Base-by-base conservation (phyloP, 2,329 filamentous ascomycete species). In the Aspergillus sp. region DNA sequence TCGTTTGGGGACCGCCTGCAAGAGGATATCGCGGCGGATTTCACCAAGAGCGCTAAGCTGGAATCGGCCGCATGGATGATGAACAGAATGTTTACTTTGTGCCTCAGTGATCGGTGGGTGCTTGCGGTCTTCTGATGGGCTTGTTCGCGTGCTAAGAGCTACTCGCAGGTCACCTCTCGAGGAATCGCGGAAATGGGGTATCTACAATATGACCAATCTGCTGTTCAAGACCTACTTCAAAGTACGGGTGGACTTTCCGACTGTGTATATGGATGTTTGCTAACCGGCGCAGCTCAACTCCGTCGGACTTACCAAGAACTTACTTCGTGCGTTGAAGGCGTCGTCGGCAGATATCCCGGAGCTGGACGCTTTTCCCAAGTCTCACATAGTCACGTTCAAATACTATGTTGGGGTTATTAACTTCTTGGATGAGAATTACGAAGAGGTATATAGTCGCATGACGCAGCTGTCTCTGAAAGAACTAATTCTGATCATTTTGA, bases 161-260 rank as follows among this genome's bases (percentile, higher is more conserved):
- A 36, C 20, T 32, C 57, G 56, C 69, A 94, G 91, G 76, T 90
- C 90, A 61, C 87, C 90, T 14, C 81, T 97, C 49, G 87, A 92
- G 70, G 90, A 96, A 69, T 97, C 94, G 9, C 87, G 95, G 56
- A 99, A 98, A 85, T 99, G 95, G 95, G 96, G 92, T 6, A 90
- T 96, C 52, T 99, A 99, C 80, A 93, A 92, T 75, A 89, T 94
- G 65, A 92, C 93, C 71, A 98, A 96, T 72, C 84, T 99, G 7
- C 82, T 97, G 14, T 99, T 99, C 85, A 98, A 98, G 78, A 98
- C 93, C 1, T 97, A 98, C 76, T 99, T 99, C 81, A 96, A 91
- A 78, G 83, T 82, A 75, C 45, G 54, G 36, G 12, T 31, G 47
- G 14, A 10, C 49, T 4, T 6, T 12, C 14, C 11, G 32, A 16